Percentiles rank a stretch among this genome's conserved stretches.
phyloP scores from a whole-genome alignment of 2,329 filamentous ascomycete genomes.

The Penicillium decumbens region DNA sequence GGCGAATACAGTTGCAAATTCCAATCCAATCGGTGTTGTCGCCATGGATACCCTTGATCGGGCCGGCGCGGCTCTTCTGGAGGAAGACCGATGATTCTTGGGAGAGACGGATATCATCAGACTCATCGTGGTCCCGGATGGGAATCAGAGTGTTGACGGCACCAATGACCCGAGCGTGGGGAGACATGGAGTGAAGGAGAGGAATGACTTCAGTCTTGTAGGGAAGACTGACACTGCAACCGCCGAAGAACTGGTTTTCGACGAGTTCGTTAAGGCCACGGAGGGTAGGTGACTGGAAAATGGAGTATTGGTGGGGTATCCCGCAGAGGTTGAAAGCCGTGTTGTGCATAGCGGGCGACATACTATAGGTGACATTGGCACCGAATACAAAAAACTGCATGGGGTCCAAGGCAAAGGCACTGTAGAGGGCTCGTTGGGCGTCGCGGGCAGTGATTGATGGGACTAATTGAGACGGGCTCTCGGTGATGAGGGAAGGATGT shows the following conservation, averaged over 20 bases:
- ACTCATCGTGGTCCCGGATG: conserved; percentile 54
- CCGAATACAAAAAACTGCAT: conserved; percentile 72
- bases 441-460: conserved; percentile 58
- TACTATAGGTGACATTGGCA: conserved; percentile 65
- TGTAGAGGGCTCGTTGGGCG: conserved; percentile 61
- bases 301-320: conserved; percentile 64
- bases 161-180: conserved; percentile 68
- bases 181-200: conserved; percentile 62
- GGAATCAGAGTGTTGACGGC: conserved; percentile 73
- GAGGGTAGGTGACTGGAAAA: conserved; percentile 59
- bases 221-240: conserved; percentile 66
- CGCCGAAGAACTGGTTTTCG: conserved; percentile 64
- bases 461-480: conserved; percentile 42
- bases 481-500: conserved; percentile 45
- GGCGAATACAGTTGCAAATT: conserved; percentile 66
- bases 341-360: conserved; percentile 75
- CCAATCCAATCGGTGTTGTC: conserved; percentile 82
- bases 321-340: conserved; percentile 63
- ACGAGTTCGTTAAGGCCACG: conserved; percentile 61
- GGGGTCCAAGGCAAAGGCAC: conserved; percentile 62
- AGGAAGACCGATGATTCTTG: conserved; percentile 54
- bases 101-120: conserved; percentile 51
- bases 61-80: conserved; percentile 60
- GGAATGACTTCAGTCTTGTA: conserved; percentile 69
- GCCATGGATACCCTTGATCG: conserved; percentile 65